Conservation (phyloP, 2,329 filamentous ascomycete species). For the Hypoxylon sp. region DNA sequence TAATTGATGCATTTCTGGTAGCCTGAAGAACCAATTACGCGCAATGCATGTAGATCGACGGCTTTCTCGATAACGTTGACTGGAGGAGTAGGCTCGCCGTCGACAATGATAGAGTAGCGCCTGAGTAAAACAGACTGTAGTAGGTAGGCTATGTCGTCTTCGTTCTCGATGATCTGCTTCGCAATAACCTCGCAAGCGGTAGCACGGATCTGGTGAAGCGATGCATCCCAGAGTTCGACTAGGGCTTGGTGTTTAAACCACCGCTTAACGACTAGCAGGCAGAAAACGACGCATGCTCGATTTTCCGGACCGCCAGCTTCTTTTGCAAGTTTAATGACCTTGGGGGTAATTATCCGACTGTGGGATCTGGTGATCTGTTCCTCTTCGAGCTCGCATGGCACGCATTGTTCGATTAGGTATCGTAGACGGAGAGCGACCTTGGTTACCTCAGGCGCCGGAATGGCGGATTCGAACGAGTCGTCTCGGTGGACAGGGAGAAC, state of each 20-base stretch:
- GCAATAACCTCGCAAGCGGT: constrained; percentile 92
- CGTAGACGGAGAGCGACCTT: constrained; percentile 91
- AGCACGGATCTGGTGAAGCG: constrained; percentile 83
- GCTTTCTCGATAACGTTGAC: constrained; percentile 94
- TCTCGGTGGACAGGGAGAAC: constrained; percentile 76
- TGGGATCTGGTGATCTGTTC: constrained; percentile 82
- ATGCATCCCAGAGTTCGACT: constrained; percentile 92
- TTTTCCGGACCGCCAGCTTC: constrained; percentile 84
- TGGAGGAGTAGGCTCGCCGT: constrained; percentile 79
- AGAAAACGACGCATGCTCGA: constrained; percentile 85
- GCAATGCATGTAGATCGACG: constrained; percentile 90
- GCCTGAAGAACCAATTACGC: constrained; percentile 90
- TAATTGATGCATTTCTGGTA: constrained; percentile 97
- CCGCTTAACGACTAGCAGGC: constrained; percentile 78
- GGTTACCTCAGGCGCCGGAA: constrained; percentile 85
- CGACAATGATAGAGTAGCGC: constrained; percentile 84
- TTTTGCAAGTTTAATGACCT: constrained; percentile 84
- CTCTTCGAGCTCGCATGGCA: constrained; percentile 91
- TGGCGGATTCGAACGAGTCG: constrained; percentile 73
- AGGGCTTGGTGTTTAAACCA: constrained; percentile 86
- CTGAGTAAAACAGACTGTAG: constrained; percentile 87
- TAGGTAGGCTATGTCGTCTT: constrained; percentile 84
- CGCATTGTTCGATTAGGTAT: constrained; percentile 88
- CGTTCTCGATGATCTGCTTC: constrained; percentile 86
- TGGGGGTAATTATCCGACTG: constrained; percentile 84